Evolutionary conservation across 768 basidiomycete species (phyloP), one percentile per base, ranked within the genome.

Genomic region (Mycena latifolia): DNA sequence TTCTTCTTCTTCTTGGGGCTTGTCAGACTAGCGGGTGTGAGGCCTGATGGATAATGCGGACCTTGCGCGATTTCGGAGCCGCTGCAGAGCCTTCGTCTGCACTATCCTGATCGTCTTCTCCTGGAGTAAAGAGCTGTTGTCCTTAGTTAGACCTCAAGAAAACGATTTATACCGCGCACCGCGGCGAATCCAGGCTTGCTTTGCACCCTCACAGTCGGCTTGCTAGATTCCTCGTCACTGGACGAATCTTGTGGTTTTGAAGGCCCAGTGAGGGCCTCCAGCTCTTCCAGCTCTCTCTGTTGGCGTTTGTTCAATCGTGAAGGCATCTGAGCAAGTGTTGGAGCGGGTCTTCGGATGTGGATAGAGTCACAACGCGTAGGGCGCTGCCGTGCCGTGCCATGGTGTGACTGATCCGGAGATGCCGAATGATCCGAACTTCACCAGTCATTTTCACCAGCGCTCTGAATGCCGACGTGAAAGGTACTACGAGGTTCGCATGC

Each of bases 301-400:
- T 95, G 94, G 52, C 95, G 85, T 78, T 94, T 96, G 78, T 88
- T 96, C 41, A 91, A 78, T 67, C 92, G 84, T 24, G 91, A 88
- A 61, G 91, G 83, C 92, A 92, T 93, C 35, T 45, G 22, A 5
- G 18, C 43, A 45, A 20, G 22, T n/a, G 33, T 35, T 7, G 33
- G 6, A 7, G 6, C 33, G 33, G 33, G 33, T 35, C n/a, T 39
- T 39, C 43, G 43, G 43, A 8, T 45, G 43, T n/a, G 20, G 43
- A 45, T 4, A n/a, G 43, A 45, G 43, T 45, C 43, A 35, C 33
- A 7, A 14, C 33, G 33, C n/a, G n/a, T n/a, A n/a, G n/a, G n/a
- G n/a, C n/a, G n/a, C n/a, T n/a, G n/a, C n/a, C n/a, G n/a, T n/a
- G n/a, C n/a, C n/a, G n/a, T n/a, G n/a, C n/a, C n/a, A n/a, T n/a